Percentiles rank a stretch among this genome's conserved stretches.
Evolutionary conservation across 2,329 filamentous ascomycete species (phyloP).

Genomic region (Botrytis squamosa): DNA sequence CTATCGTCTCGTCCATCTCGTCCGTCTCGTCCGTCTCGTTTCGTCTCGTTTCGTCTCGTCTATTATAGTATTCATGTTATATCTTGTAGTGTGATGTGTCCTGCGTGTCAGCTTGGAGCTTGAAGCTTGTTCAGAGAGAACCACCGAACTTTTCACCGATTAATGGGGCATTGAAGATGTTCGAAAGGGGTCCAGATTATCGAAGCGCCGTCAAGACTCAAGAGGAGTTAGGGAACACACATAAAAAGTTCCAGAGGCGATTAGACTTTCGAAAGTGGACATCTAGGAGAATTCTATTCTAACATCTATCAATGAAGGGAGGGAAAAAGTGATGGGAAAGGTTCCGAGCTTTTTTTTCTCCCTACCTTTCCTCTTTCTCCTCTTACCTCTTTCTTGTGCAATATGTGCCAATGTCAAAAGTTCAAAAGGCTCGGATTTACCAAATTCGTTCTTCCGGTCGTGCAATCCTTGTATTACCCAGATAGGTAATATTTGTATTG

Average conservation of each 20-base stretch:
- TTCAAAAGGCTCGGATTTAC: conserved; percentile 19
- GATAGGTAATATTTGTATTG: neutral
- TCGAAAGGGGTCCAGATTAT: conserved; percentile 18
- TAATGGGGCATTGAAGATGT: neutral
- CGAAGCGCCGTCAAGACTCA: neutral
- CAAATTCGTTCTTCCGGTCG: conserved; percentile 9
- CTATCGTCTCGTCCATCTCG: neutral
- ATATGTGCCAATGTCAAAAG: neutral
- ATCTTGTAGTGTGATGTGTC: conserved; percentile 8
- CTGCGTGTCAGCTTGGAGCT: conserved; percentile 13
- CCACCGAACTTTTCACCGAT: conserved; percentile 17
- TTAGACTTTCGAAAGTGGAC: conserved; percentile 18
- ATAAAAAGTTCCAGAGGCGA: conserved; percentile 4
- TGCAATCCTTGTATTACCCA: neutral
- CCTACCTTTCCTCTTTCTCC: neutral
- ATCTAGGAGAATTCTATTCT: neutral
- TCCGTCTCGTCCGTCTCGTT: neutral
- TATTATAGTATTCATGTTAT: neutral
- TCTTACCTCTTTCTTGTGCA: neutral
- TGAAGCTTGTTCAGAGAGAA: neutral
- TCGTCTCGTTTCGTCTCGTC: neutral
- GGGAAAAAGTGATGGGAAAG: neutral
- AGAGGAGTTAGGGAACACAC: neutral
- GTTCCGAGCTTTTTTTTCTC: neutral
- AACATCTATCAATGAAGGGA: neutral